Conservation (phyloP, 257 asterid genomes). For the Coffea eugenioides region DNA sequence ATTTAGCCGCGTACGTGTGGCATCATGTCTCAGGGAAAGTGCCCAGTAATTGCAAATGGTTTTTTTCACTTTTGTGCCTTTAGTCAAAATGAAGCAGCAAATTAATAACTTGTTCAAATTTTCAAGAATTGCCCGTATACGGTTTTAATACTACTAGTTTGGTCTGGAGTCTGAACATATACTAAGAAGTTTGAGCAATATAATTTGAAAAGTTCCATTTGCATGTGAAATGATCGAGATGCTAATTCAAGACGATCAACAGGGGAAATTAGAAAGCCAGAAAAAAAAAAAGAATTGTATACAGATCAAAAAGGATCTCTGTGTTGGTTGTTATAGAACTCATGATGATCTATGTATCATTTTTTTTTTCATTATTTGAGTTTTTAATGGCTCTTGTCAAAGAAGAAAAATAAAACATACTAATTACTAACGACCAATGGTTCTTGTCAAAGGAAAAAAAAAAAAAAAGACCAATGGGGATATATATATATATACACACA, state of each 20-base stretch:
- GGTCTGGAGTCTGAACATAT: neutral
- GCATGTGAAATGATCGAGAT: conserved; percentile 4
- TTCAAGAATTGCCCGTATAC: neutral
- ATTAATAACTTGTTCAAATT: neutral
- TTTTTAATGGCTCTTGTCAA: neutral
- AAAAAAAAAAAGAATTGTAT: too few species aligned
- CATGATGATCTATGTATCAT: too few species aligned
- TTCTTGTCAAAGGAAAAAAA: too few species aligned
- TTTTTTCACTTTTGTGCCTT: conserved; percentile 1
- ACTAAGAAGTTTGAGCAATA: neutral
- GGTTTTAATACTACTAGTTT: neutral
- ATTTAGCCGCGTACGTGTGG: conserved; percentile 25
- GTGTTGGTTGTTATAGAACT: neutral
- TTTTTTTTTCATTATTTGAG: neutral
- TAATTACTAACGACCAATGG: neutral
- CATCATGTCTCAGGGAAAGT: conserved; percentile 20
- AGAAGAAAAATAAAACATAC: too few species aligned
- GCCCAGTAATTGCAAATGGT: conserved; percentile 7
- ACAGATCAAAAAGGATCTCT: neutral
- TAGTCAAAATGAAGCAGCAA: neutral
- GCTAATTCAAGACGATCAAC: neutral
- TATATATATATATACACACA: too few species aligned
- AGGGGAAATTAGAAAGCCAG: neutral
- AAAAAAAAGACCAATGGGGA: too few species aligned
- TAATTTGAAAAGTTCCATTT: neutral